Evolutionary conservation across 2,329 filamentous ascomycete genomes (phyloP).

Genomic region (Rosellinia necatrix): DNA sequence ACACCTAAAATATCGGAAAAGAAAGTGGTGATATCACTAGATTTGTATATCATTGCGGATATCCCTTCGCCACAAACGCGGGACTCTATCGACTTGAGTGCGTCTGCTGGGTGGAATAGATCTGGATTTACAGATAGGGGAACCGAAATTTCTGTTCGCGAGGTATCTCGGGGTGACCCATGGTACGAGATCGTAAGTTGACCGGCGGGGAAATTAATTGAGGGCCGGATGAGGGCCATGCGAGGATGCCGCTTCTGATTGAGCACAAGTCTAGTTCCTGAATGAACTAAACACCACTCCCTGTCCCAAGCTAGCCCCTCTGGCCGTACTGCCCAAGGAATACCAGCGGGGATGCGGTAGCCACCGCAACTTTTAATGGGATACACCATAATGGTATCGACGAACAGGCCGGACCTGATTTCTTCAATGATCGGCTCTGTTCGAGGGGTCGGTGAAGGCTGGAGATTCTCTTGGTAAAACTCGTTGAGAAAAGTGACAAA

Average conservation of each 20-base stretch:
- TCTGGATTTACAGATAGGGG: constrained; percentile 72
- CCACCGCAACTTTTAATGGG: constrained; percentile 95
- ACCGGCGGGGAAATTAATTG: constrained; percentile 70
- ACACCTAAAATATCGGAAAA: constrained; percentile 77
- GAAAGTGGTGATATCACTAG: constrained; percentile 69
- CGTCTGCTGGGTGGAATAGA: constrained; percentile 51
- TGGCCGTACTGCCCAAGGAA: constrained; percentile 74
- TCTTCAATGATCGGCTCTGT: background rate
- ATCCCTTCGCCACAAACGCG: constrained; percentile 85
- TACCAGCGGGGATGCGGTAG: constrained; percentile 67
- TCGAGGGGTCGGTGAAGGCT: constrained; percentile 19
- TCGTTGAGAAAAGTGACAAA: constrained; percentile 75
- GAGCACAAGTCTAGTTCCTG: constrained; percentile 80
- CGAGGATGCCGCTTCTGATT: constrained; percentile 86
- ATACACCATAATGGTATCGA: constrained; percentile 76
- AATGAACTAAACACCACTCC: constrained; percentile 93
- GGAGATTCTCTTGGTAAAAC: constrained; percentile 56
- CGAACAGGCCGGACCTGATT: constrained; percentile 45
- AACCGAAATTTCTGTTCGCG: constrained; percentile 49
- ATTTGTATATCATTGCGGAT: constrained; percentile 71
- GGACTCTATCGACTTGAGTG: constrained; percentile 55
- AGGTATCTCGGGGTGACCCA: constrained; percentile 36
- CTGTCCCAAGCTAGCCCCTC: constrained; percentile 94
- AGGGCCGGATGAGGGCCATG: constrained; percentile 83
- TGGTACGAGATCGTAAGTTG: constrained; percentile 64